These are phyloP conservation scores for Yarrowia osloensis DNA, from an alignment of 805 yeast species.

Conservation along the genomic window DNA sequence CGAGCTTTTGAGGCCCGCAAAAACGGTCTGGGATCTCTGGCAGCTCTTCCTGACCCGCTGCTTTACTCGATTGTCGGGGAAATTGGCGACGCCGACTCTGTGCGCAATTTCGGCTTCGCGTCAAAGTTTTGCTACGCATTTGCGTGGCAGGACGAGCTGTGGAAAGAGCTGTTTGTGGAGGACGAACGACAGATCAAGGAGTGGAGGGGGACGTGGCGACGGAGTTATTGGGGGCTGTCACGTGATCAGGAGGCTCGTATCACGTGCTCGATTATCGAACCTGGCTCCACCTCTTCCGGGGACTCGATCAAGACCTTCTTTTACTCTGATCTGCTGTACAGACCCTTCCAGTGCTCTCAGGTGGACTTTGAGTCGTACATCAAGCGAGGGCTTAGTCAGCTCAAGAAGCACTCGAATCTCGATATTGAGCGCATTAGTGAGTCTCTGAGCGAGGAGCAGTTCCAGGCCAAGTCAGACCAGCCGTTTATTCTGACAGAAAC, in stretches of 20 bases:
- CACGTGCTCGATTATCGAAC: constrained; percentile 43
- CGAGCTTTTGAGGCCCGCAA: not conserved
- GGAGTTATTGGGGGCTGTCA: constrained; percentile 52
- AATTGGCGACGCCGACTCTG: constrained; percentile 51
- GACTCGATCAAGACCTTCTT: constrained; percentile 42
- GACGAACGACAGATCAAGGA: constrained; percentile 28
- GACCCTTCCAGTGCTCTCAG: constrained; percentile 82
- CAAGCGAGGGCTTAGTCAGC: constrained; percentile 49
- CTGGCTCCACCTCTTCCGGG: not conserved
- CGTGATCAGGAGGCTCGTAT: constrained; percentile 48
- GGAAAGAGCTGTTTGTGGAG: constrained; percentile 63
- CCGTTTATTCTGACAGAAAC: constrained; percentile 9
- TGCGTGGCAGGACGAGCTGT: constrained; percentile 72
- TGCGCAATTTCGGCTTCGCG: constrained; percentile 56
- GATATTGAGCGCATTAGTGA: constrained; percentile 3
- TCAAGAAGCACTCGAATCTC: constrained; percentile 23
- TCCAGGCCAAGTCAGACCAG: not conserved
- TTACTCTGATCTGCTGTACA: constrained; percentile 74
- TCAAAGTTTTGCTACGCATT: constrained; percentile 74
- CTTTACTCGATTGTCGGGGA: constrained; percentile 55
- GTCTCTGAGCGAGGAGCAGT: not conserved
- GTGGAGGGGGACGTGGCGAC: constrained; percentile 86
- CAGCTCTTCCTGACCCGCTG: constrained; percentile 62
- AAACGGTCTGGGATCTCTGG: constrained; percentile 41
- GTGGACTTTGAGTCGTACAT: constrained; percentile 59